These are phyloP conservation scores for Marsdenia floribunda DNA, from an alignment of 257 asterid species.

Conservation along the genomic window DNA sequence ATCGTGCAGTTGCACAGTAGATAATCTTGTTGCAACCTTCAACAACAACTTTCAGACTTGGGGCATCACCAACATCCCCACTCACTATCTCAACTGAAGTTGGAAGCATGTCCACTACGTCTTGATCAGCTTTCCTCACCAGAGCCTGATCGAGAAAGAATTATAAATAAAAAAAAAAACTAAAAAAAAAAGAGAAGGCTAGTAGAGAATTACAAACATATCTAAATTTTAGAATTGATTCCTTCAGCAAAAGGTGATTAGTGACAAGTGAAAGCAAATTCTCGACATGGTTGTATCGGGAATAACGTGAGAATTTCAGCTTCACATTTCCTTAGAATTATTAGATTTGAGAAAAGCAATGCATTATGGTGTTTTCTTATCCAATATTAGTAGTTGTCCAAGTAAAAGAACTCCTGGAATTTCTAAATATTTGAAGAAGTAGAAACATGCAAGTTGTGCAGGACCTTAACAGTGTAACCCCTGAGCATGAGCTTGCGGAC, in stretches of 20 bases:
- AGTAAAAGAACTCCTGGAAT: too few relatives aligned
- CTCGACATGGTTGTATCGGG: too few relatives aligned
- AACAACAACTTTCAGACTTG: conserved; percentile 59
- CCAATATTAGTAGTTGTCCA: too few relatives aligned
- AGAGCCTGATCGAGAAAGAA: conserved; percentile 48
- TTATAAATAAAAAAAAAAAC: too few relatives aligned
- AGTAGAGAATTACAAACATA: background rate
- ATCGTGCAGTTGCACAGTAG: conserved; percentile 96
- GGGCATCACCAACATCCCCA: conserved; percentile 92
- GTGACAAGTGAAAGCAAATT: background rate
- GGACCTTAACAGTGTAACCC: conserved; percentile 90
- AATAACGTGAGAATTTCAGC: too few relatives aligned
- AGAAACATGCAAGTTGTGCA: background rate
- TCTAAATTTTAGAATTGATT: background rate
- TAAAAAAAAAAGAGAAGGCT: background rate
- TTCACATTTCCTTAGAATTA: too few relatives aligned
- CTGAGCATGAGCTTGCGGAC: conserved; percentile 95
- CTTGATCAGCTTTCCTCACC: conserved; percentile 72
- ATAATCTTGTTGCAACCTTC: conserved; percentile 91
- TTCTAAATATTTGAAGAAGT: background rate
- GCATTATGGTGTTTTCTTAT: too few relatives aligned
- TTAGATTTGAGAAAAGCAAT: too few relatives aligned
- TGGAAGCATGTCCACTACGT: conserved; percentile 81
- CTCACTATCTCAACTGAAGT: conserved; percentile 77
- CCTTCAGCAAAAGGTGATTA: conserved; percentile 3